These are phyloP conservation scores for Lunasporangiospora selenospora DNA, from an alignment of 192 early-diverging fungal species.

Conservation along the genomic window DNA sequence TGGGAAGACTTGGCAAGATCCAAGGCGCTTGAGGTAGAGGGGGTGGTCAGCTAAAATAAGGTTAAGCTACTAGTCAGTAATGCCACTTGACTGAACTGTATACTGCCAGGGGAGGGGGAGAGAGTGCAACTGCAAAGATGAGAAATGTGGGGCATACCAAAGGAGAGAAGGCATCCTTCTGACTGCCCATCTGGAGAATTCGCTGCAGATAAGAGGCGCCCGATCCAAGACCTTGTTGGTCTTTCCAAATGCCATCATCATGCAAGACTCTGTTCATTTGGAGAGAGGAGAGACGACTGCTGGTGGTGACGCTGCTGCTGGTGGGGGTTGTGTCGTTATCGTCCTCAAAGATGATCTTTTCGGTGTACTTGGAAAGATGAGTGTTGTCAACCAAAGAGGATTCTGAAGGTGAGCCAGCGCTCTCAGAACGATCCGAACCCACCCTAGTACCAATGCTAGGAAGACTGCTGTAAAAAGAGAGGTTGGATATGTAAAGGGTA, in stretches of 20 bases:
- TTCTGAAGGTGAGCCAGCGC: slow-evolving; percentile 26
- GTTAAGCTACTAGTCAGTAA: no score
- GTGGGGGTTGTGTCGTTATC: slow-evolving; percentile 32
- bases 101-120: no score
- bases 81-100: no score
- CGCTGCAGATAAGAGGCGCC: slow-evolving; percentile 45
- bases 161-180: slow-evolving; percentile 54
- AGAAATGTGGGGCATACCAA: no score
- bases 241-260: slow-evolving; percentile 43
- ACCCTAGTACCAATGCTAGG: slow-evolving; percentile 36
- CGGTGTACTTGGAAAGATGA: slow-evolving; percentile 50
- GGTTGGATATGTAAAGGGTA: slow-evolving; percentile 8
- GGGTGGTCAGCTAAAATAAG: slow-evolving; percentile 53
- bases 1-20: slow-evolving; percentile 52
- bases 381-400: slow-evolving; percentile 42
- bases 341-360: slow-evolving; percentile 55
- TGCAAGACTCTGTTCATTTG: slow-evolving; percentile 44
- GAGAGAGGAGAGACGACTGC: slow-evolving; percentile 23
- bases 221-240: slow-evolving; percentile 31
- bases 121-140: no score
- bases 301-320: not conserved
- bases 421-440: slow-evolving; percentile 18
- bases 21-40: slow-evolving; percentile 48
- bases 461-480: slow-evolving; percentile 16
- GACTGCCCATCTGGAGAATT: slow-evolving; percentile 50